Evolutionary conservation across 2,329 filamentous ascomycete genomes (phyloP).

Genomic region (Trichoderma atrobrunneum): DNA sequence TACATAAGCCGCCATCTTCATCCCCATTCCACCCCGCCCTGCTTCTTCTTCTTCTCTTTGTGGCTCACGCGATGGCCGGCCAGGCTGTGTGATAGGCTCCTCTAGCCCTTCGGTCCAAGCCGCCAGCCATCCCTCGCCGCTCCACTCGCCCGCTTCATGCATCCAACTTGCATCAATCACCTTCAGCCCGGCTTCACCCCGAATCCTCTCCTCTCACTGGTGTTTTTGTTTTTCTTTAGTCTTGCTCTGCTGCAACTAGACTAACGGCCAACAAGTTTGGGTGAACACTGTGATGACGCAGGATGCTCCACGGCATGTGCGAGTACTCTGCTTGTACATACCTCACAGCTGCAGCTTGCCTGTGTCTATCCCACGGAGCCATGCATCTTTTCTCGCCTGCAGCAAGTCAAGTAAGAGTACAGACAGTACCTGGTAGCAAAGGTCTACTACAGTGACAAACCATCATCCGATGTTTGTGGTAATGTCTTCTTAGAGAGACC

Average conservation of each 20-base stretch:
- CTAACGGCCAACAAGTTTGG: background rate
- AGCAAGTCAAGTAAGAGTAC: background rate
- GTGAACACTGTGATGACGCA: conserved; percentile 10
- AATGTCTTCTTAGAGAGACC: too few relatives aligned
- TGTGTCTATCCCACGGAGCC: background rate
- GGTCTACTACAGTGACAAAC: background rate
- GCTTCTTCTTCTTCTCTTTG: background rate
- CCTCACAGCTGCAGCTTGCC: background rate
- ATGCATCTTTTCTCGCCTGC: background rate
- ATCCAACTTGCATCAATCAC: conserved; percentile 20
- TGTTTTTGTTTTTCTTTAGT: background rate
- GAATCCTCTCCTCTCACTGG: background rate
- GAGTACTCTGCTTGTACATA: background rate
- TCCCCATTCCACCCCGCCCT: background rate
- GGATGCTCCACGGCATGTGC: background rate
- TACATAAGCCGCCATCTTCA: background rate
- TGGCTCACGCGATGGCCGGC: conserved; percentile 4
- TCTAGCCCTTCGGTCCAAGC: conserved; percentile 13
- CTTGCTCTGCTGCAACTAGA: background rate
- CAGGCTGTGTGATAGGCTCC: background rate
- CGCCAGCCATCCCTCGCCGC: background rate
- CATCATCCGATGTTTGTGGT: background rate
- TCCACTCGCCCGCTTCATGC: conserved; percentile 17
- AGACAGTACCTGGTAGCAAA: background rate
- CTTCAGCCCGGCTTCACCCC: background rate